These are phyloP conservation scores for Escovopsis sp. DNA, from an alignment of 2,329 filamentous ascomycete genomes.

Conservation along the genomic window DNA sequence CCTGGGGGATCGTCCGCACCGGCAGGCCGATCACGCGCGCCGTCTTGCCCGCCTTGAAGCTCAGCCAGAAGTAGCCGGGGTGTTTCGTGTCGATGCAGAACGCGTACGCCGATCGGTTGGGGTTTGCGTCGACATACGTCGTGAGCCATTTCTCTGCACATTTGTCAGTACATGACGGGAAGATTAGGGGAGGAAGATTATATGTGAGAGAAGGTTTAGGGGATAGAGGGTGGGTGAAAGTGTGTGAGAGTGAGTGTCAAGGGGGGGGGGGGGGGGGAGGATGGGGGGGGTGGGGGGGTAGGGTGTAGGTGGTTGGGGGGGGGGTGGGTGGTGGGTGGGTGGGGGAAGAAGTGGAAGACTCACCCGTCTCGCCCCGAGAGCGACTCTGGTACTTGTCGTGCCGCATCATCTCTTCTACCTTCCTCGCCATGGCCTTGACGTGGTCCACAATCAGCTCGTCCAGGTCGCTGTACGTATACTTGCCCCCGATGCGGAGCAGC, in stretches of 20 bases:
- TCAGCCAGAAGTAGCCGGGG: conserved; percentile 88
- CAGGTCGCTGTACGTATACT: conserved; percentile 86
- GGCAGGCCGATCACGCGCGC: conserved; percentile 64
- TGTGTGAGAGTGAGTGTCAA: no score
- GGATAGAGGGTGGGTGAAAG: no score
- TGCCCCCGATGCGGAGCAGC: conserved; percentile 70
- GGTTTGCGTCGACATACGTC: conserved; percentile 92
- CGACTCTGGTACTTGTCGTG: conserved; percentile 87
- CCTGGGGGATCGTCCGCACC: conserved; percentile 84
- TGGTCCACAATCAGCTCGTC: conserved; percentile 96
- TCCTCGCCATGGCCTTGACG: conserved; percentile 93
- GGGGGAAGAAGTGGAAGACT: no score
- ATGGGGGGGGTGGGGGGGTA: no score
- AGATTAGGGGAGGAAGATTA: no score
- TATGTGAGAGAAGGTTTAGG: no score
- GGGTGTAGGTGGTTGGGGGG: no score
- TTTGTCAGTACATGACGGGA: conserved; percentile 8
- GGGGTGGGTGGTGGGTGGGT: no score
- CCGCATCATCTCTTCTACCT: conserved; percentile 90
- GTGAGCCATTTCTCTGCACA: conserved; percentile 78
- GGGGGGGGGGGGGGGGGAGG: no score
- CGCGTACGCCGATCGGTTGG: conserved; percentile 80
- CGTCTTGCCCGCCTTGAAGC: conserved; percentile 79
- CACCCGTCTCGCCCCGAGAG: conserved; percentile 72
- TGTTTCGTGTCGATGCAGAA: conserved; percentile 91